These are phyloP conservation scores for Rhizopus sp. DNA, from an alignment of 371 early-diverging fungal species.

Conservation along the genomic window DNA sequence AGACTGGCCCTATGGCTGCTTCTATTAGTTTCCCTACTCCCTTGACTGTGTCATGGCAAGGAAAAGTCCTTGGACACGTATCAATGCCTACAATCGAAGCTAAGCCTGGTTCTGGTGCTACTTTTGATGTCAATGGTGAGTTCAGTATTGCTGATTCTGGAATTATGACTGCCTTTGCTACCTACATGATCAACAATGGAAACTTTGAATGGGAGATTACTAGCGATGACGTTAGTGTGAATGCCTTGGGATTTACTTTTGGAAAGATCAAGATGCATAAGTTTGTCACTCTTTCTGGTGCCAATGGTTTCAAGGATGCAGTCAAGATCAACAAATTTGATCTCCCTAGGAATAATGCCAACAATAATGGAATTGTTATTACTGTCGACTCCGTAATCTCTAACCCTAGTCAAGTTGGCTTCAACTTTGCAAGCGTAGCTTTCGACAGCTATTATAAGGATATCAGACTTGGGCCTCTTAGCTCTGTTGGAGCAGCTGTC, in stretches of 20 bases:
- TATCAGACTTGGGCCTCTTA: constrained; percentile 34
- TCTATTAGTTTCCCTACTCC: constrained; percentile 53
- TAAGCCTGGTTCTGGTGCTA: constrained; percentile 41
- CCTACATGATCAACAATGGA: constrained; percentile 55
- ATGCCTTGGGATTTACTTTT: constrained; percentile 52
- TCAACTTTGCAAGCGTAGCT: constrained; percentile 29
- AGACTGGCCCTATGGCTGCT: constrained; percentile 67
- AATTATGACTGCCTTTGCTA: constrained; percentile 49
- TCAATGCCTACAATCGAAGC: constrained; percentile 46
- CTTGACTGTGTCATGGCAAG: constrained; percentile 50
- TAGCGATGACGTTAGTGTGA: constrained; percentile 44
- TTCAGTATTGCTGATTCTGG: constrained; percentile 47
- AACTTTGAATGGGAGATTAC: constrained; percentile 54
- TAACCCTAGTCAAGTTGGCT: constrained; percentile 58
- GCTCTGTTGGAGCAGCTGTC: constrained; percentile 22
- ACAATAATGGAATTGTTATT: constrained; percentile 49
- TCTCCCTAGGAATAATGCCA: constrained; percentile 51
- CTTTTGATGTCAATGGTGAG: constrained; percentile 41
- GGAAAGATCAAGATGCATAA: constrained; percentile 47
- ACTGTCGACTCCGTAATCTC: constrained; percentile 40
- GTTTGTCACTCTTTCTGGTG: constrained; percentile 47
- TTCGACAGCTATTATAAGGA: constrained; percentile 28
- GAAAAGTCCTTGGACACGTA: constrained; percentile 50
- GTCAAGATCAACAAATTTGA: constrained; percentile 53
- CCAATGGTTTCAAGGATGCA: constrained; percentile 46